Conservation (phyloP, 2,329 filamentous ascomycete genomes). For the Ophiostoma ips region DNA sequence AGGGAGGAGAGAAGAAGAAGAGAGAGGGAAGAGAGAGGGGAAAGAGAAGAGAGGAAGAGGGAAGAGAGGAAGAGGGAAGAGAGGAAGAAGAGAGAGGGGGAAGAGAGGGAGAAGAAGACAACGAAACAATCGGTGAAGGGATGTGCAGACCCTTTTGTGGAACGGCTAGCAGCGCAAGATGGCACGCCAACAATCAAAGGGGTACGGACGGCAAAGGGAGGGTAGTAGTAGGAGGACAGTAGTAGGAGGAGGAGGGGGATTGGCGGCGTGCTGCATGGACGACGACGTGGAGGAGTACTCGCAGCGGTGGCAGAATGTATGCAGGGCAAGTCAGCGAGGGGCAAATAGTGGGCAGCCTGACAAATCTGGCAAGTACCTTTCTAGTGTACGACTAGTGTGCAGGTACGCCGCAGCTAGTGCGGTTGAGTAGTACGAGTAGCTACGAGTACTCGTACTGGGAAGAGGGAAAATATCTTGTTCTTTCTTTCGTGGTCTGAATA, state of each 20-base stretch:
- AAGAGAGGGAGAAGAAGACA: constrained; percentile 2
- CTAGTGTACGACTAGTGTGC: no score
- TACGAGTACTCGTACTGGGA: no score
- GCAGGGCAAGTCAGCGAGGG: not conserved
- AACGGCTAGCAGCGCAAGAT: not conserved
- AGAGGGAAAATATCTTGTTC: no score
- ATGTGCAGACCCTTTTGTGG: constrained; percentile 8
- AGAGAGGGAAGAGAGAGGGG: not conserved
- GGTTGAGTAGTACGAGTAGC: no score
- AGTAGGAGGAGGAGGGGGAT: no score
- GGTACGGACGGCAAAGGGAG: not conserved
- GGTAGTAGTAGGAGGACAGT: no score
- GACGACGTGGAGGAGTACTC: not conserved
- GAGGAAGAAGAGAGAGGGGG: not conserved
- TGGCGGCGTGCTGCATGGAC: no score
- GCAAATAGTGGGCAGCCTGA: not conserved
- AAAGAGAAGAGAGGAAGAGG: not conserved
- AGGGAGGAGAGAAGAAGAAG: not conserved
- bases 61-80: not conserved
- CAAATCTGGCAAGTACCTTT: not conserved
- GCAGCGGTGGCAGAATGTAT: constrained; percentile 2
- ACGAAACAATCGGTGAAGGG: constrained; percentile 9
- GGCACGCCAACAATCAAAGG: no score
- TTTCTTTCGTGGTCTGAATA: no score
- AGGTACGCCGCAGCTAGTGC: no score